Percentiles rank a stretch among this genome's conserved stretches.
phyloP scores from a whole-genome alignment of 257 asterid genomes.

The Vinca minor region DNA sequence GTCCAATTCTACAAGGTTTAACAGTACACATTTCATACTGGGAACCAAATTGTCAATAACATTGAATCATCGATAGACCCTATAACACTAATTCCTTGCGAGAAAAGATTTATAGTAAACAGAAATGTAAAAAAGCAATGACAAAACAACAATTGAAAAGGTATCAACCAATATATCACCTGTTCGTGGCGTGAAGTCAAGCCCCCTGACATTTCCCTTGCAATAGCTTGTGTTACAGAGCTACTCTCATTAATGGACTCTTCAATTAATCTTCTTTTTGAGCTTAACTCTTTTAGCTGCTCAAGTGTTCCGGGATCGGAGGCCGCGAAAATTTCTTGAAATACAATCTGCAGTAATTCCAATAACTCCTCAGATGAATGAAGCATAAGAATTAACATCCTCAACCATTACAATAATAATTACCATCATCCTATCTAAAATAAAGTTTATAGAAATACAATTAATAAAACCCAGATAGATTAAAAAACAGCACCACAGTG shows the following conservation, averaged over 20 bases:
- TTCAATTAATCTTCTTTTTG: slow-evolving; percentile 52
- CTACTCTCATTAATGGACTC: slow-evolving; percentile 37
- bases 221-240: slow-evolving; percentile 48
- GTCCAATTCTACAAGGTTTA: no score
- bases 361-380: not conserved
- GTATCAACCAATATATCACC: slow-evolving; percentile 22
- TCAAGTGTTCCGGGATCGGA: slow-evolving; percentile 47
- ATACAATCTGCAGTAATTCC: slow-evolving; percentile 32
- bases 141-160: not conserved
- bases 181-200: slow-evolving; percentile 49
- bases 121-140: not conserved
- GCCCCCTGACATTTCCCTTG: slow-evolving; percentile 75
- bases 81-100: no score
- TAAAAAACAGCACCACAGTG: no score
- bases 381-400: no score
- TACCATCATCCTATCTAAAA: no score
- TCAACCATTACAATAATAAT: no score
- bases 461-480: no score
- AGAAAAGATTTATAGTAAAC: no score
- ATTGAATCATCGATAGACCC: no score
- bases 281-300: slow-evolving; percentile 56
- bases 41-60: no score
- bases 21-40: no score
- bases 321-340: slow-evolving; percentile 28
- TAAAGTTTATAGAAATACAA: no score